Conservation (phyloP, 2,329 filamentous ascomycete genomes). For the Pseudocercospora fuligena region DNA sequence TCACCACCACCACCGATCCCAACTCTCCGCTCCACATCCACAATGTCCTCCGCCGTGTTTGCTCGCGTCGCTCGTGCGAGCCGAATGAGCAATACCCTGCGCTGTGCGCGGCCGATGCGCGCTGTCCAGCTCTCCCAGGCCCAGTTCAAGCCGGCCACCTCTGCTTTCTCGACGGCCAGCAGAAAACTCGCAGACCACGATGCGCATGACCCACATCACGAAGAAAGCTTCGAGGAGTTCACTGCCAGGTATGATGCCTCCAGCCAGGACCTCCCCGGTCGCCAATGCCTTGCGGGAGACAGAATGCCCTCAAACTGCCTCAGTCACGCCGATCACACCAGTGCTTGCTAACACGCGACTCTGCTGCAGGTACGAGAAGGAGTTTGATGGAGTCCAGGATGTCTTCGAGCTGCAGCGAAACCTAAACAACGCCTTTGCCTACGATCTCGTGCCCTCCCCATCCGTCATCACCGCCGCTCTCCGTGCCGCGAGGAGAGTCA, state of each 20-base stretch:
- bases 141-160: constrained; percentile 36
- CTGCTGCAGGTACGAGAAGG: constrained; percentile 88
- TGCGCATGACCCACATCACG: constrained; percentile 67
- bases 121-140: constrained; percentile 27
- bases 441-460: constrained; percentile 97
- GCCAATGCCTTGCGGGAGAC: constrained; percentile 25
- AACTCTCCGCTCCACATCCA: constrained; percentile 26
- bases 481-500: constrained; percentile 91
- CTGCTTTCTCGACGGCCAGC: constrained; percentile 58
- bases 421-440: constrained; percentile 99
- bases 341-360: constrained; percentile 27
- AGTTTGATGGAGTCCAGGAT: constrained; percentile 96
- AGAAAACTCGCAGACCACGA: constrained; percentile 44
- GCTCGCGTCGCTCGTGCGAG: constrained; percentile 34
- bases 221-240: constrained; percentile 99
- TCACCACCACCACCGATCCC: constrained; percentile 24
- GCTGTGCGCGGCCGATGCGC: constrained; percentile 30
- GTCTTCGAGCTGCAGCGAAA: constrained; percentile 98
- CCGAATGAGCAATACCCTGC: constrained; percentile 30
- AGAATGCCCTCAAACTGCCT: constrained; percentile 37
- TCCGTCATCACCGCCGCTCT: constrained; percentile 89
- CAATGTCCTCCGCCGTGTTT: constrained; percentile 38
- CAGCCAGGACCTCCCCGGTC: constrained; percentile 15
- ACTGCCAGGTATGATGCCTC: constrained; percentile 76
- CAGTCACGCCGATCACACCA: constrained; percentile 27